These are phyloP conservation scores for Gossypium australe DNA, from an alignment of 345 rosid species.

Conservation along the genomic window DNA sequence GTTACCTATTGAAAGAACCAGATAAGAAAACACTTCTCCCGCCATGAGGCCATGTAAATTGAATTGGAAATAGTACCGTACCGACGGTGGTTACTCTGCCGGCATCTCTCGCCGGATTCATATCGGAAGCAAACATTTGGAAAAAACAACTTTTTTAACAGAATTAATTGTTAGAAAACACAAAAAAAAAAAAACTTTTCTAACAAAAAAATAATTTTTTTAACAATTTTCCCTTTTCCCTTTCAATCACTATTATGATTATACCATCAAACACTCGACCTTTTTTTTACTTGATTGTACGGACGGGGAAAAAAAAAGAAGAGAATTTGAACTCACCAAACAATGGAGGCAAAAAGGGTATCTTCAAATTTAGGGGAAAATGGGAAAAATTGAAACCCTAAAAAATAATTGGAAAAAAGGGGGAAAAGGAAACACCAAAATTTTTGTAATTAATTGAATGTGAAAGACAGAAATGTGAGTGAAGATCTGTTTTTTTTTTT, in stretches of 20 bases:
- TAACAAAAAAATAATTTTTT: background rate
- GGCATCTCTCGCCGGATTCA: constrained; percentile 32
- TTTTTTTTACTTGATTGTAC: constrained; percentile 1
- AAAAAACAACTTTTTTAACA: constrained; percentile 1
- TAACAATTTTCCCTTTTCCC: background rate
- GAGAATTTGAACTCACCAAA: constrained; percentile 2
- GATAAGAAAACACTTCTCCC: constrained; percentile 51
- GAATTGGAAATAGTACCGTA: constrained; percentile 34
- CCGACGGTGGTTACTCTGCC: constrained; percentile 20
- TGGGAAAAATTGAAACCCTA: constrained; percentile 20
- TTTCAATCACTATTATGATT: background rate
- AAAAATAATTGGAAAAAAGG: background rate
- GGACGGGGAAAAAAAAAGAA: background rate
- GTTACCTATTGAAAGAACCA: constrained; percentile 62
- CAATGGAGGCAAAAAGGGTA: constrained; percentile 5
- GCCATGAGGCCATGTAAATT: constrained; percentile 67
- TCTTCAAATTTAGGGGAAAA: background rate
- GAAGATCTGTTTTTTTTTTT: constrained; percentile 12
- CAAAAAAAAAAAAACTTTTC: background rate
- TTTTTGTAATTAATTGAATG: constrained; percentile 8
- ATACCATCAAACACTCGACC: background rate
- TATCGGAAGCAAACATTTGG: constrained; percentile 35
- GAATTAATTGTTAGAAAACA: background rate
- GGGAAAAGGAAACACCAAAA: background rate
- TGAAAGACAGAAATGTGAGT: background rate